These are phyloP conservation scores for Tylopilus rubrobrunneus DNA, from an alignment of 768 basidiomycete genomes.

Conservation along the genomic window DNA sequence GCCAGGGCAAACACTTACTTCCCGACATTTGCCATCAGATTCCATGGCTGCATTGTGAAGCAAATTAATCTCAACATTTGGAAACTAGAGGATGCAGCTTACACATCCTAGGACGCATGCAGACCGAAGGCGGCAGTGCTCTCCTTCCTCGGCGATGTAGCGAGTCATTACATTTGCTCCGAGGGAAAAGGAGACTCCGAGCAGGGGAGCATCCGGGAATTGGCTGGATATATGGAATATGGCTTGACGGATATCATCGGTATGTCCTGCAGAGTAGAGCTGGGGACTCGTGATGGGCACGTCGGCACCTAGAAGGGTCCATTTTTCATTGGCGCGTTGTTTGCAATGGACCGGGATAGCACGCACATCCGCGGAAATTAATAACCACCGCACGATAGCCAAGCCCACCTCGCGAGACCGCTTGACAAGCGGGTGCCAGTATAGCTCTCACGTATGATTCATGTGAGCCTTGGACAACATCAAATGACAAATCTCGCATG, in stretches of 20 bases:
- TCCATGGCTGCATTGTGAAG: constrained; percentile 43
- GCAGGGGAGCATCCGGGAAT: constrained; percentile 77
- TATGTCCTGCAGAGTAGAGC: constrained; percentile 85
- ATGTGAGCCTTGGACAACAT: constrained; percentile 60
- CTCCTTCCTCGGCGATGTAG: constrained; percentile 84
- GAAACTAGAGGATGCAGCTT: constrained; percentile 30
- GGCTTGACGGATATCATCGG: constrained; percentile 83
- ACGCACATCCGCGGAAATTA: constrained; percentile 89
- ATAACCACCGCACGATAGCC: constrained; percentile 89
- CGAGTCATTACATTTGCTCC: constrained; percentile 89
- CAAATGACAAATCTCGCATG: not conserved
- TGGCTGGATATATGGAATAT: constrained; percentile 66
- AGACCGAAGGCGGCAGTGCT: constrained; percentile 53
- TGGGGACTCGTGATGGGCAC: constrained; percentile 79
- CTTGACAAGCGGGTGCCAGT: constrained; percentile 65
- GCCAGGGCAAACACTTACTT: constrained; percentile 26
- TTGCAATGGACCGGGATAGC: constrained; percentile 1
- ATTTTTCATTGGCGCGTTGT: constrained; percentile 13
- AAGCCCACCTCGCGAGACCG: constrained; percentile 75
- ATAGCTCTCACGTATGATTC: constrained; percentile 88
- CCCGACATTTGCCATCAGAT: constrained; percentile 35
- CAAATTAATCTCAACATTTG: constrained; percentile 7
- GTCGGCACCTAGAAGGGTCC: constrained; percentile 61
- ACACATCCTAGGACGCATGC: constrained; percentile 76
- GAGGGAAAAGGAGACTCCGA: constrained; percentile 90